phyloP scores from a whole-genome alignment of 2,329 filamentous ascomycete species.

The Teratosphaeria epicoccoides region DNA sequence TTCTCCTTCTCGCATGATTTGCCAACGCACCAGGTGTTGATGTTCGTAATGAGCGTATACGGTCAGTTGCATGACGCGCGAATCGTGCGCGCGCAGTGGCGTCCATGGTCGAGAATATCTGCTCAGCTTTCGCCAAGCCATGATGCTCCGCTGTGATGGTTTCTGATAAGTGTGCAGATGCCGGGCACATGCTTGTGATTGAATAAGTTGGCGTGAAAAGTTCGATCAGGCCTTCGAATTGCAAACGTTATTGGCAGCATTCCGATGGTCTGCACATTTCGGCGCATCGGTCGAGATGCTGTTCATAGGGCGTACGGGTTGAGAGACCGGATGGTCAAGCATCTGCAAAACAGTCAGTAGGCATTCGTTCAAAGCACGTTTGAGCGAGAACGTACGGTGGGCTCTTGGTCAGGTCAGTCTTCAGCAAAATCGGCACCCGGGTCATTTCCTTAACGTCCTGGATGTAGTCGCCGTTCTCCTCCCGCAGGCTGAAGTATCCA shows the following conservation, averaged over 20 bases:
- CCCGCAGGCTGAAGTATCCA: conserved; percentile 75
- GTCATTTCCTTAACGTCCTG: conserved; percentile 99
- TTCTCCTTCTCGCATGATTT: background rate
- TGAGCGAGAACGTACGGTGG: conserved; percentile 69
- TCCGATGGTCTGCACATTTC: background rate
- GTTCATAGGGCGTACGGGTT: conserved; percentile 60
- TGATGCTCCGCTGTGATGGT: conserved; percentile 7
- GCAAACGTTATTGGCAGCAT: background rate
- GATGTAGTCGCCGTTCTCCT: conserved; percentile 91
- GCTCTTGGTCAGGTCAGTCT: conserved; percentile 97
- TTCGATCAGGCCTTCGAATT: background rate
- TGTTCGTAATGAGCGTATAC: conserved; percentile 11
- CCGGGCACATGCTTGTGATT: background rate
- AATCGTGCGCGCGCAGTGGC: background rate
- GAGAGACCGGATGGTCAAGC: conserved; percentile 71
- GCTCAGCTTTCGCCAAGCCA: conserved; percentile 7
- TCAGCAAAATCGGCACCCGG: conserved; percentile 90
- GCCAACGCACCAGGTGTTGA: background rate
- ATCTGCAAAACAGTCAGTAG: conserved; percentile 44
- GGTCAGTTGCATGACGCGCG: conserved; percentile 10
- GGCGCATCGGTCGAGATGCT: background rate
- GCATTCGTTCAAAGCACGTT: background rate
- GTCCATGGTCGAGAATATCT: conserved; percentile 3
- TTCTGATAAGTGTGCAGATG: conserved; percentile 3
- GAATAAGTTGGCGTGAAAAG: background rate